Evolutionary conservation across 2,329 filamentous ascomycete genomes (phyloP).

Genomic region (Fusarium multiceps): DNA sequence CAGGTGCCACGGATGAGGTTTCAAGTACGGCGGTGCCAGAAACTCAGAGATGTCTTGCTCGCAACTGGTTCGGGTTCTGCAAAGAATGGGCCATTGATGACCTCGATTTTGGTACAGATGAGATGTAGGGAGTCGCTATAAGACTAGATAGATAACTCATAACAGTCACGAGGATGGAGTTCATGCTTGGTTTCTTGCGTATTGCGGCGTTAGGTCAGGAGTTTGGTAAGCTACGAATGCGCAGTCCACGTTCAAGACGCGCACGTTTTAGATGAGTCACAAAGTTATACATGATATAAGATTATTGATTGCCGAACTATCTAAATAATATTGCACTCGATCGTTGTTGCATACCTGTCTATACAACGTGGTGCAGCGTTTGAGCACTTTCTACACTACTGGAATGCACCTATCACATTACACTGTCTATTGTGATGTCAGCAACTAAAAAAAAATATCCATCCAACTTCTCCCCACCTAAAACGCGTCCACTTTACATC

Average conservation of each 20-base stretch:
- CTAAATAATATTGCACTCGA: not conserved
- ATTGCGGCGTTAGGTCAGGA: constrained; percentile 27
- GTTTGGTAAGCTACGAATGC: not conserved
- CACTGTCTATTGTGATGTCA: constrained; percentile 40
- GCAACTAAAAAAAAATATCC: constrained; percentile 33
- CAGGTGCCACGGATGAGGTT: constrained; percentile 44
- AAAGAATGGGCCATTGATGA: constrained; percentile 51
- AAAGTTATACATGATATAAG: constrained; percentile 2
- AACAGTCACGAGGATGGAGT: constrained; percentile 16
- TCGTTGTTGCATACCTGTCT: not conserved
- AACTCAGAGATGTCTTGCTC: constrained; percentile 50
- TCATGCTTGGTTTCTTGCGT: constrained; percentile 8
- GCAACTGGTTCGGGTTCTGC: constrained; percentile 58
- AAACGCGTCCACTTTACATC: constrained; percentile 42
- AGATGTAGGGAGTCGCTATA: constrained; percentile 43
- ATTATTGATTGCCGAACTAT: not conserved
- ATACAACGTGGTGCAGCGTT: not conserved
- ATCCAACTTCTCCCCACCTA: constrained; percentile 32
- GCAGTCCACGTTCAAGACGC: not conserved
- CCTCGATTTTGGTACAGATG: constrained; percentile 46
- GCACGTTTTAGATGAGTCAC: constrained; percentile 13
- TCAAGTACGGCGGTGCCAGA: constrained; percentile 41
- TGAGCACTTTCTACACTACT: not conserved
- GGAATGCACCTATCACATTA: constrained; percentile 20
- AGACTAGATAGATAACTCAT: constrained; percentile 3